phyloP scores from a whole-genome alignment of 148 eudicot genomes.

The Arctostaphylos glauca region DNA sequence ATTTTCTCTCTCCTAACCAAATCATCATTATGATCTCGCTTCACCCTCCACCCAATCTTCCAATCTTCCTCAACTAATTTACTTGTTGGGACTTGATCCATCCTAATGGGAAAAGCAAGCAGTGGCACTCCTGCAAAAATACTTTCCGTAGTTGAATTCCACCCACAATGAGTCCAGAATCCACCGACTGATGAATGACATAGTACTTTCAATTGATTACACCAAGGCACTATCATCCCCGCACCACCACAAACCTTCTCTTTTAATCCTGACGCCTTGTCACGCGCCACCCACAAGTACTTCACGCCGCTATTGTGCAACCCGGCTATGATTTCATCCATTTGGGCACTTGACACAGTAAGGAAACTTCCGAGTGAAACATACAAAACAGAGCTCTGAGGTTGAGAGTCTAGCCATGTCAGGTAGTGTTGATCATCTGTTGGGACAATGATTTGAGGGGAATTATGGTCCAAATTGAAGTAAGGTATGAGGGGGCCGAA shows the following conservation, averaged over 20 bases:
- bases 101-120: slow-evolving; percentile 31
- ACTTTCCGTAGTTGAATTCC: slow-evolving; percentile 34
- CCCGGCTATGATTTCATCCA: slow-evolving; percentile 36
- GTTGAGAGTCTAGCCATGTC: slow-evolving; percentile 39
- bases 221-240: not conserved
- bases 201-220: no score
- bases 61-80: slow-evolving; percentile 42
- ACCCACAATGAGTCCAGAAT: no score
- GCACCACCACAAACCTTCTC: not conserved
- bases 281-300: slow-evolving; percentile 32
- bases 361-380: slow-evolving; percentile 39
- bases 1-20: slow-evolving; percentile 31
- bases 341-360: slow-evolving; percentile 24
- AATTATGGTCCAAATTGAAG: slow-evolving; percentile 8
- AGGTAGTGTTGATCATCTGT: slow-evolving; percentile 14
- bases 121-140: slow-evolving; percentile 31
- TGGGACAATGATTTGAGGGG: not conserved
- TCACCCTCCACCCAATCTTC: slow-evolving; percentile 41
- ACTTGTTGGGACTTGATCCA: slow-evolving; percentile 31
- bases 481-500: slow-evolving; percentile 39
- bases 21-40: slow-evolving; percentile 1
- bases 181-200: no score
- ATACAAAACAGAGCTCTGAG: slow-evolving; percentile 28
- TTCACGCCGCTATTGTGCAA: slow-evolving; percentile 22
- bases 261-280: slow-evolving; percentile 7